These are phyloP conservation scores for Copromyces sp. DNA, from an alignment of 495 filamentous ascomycete species.

Conservation along the genomic window DNA sequence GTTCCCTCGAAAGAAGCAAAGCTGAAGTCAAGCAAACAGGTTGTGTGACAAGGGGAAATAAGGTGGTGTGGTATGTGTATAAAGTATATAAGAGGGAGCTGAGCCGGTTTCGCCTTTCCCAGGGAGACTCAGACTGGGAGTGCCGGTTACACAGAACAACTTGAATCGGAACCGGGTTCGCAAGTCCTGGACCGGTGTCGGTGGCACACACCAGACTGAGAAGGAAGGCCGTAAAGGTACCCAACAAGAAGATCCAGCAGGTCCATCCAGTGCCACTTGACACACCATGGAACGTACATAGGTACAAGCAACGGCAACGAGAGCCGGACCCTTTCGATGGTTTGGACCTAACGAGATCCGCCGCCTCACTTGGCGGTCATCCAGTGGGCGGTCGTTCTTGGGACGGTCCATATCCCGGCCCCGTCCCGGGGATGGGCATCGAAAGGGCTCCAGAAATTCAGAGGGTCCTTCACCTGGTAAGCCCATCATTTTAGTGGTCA, in stretches of 20 bases:
- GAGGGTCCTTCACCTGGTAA: background rate
- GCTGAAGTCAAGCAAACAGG: background rate
- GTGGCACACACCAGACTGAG: background rate
- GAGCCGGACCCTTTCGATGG: background rate
- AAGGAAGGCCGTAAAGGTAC: background rate
- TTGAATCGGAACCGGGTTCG: background rate
- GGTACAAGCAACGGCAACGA: background rate
- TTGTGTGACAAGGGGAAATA: background rate
- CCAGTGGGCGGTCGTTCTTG: background rate
- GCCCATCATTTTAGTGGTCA: background rate
- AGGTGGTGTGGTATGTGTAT: background rate
- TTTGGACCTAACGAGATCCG: background rate
- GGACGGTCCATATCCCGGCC: background rate
- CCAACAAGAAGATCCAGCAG: background rate
- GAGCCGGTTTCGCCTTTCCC: background rate
- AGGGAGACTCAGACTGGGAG: background rate
- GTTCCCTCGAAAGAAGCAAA: background rate
- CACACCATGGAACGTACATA: background rate
- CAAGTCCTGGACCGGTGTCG: background rate
- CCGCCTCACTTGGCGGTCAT: background rate
- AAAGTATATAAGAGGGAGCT: background rate
- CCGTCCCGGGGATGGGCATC: background rate
- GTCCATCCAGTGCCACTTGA: background rate
- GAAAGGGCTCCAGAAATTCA: background rate
- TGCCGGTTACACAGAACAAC: background rate